These are phyloP conservation scores for Dryas octopetala DNA, from an alignment of 306 rosid species.

Conservation along the genomic window DNA sequence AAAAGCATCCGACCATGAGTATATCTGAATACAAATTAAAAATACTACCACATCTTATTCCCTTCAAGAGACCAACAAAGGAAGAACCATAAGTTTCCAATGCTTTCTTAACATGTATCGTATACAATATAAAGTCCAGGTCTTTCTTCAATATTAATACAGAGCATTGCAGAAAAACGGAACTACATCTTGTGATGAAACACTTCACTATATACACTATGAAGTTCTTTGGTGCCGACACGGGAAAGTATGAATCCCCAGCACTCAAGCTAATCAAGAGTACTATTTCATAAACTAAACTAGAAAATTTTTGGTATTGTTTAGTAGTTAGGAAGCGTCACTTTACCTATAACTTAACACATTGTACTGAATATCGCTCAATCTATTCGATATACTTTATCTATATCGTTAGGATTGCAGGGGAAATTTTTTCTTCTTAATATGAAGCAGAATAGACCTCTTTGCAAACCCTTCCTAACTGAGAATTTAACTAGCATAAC, in stretches of 20 bases:
- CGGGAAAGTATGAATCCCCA: not conserved
- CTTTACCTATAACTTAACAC: not conserved
- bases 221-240: not conserved
- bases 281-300: not conserved
- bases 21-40: not conserved
- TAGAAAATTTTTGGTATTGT: not conserved
- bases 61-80: not conserved
- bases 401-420: not conserved
- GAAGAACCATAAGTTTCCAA: not conserved
- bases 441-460: not conserved
- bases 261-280: not conserved
- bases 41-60: not conserved
- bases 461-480: not conserved
- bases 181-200: not conserved
- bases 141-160: not conserved
- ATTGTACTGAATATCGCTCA: not conserved
- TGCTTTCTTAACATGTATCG: not conserved
- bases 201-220: not conserved
- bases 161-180: not conserved
- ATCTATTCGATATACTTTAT: not conserved
- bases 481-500: not conserved
- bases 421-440: not conserved
- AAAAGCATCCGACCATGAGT: slow-evolving; percentile 30
- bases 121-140: not conserved
- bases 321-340: not conserved